phyloP scores from a whole-genome alignment of 2,329 filamentous ascomycete genomes.

The Pyrenophora teres region DNA sequence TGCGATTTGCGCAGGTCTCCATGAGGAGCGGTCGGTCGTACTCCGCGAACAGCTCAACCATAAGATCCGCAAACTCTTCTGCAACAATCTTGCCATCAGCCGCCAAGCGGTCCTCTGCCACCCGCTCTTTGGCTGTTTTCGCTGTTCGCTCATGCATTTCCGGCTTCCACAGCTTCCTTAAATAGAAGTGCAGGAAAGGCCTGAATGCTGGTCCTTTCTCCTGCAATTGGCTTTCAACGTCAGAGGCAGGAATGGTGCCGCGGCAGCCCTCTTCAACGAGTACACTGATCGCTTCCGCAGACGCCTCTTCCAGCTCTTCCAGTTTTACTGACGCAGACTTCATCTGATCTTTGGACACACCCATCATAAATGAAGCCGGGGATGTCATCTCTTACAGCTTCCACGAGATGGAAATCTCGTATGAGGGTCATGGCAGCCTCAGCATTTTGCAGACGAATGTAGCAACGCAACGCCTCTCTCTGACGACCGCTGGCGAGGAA shows the following conservation, averaged over 20 bases:
- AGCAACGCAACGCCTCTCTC: slow-evolving; percentile 83
- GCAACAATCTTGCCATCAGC: slow-evolving; percentile 71
- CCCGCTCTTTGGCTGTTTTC: slow-evolving; percentile 47
- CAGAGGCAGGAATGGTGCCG: slow-evolving; percentile 77
- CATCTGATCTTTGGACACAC: slow-evolving; percentile 75
- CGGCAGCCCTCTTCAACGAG: slow-evolving; percentile 91
- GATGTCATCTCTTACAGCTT: slow-evolving; percentile 87
- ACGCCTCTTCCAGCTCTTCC: slow-evolving; percentile 76
- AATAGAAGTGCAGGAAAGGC: slow-evolving; percentile 89
- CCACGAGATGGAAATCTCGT: slow-evolving; percentile 84
- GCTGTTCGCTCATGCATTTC: slow-evolving; percentile 59
- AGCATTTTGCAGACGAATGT: slow-evolving; percentile 88
- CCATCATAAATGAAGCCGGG: slow-evolving; percentile 81
- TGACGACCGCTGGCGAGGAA: slow-evolving; percentile 81
- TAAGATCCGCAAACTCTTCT: slow-evolving; percentile 84
- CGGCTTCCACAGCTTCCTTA: slow-evolving; percentile 82
- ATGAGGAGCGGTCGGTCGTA: slow-evolving; percentile 82
- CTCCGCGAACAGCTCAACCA: slow-evolving; percentile 81
- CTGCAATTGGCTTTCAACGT: slow-evolving; percentile 79
- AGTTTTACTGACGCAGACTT: slow-evolving; percentile 68
- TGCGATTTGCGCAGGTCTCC: slow-evolving; percentile 82
- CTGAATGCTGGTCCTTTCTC: slow-evolving; percentile 55
- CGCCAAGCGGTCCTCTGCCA: slow-evolving; percentile 51
- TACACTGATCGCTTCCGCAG: slow-evolving; percentile 80
- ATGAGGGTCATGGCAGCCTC: slow-evolving; percentile 88